Evolutionary conservation across 495 filamentous ascomycete genomes (phyloP).

Genomic region (Parathielavia hyrcaniae): DNA sequence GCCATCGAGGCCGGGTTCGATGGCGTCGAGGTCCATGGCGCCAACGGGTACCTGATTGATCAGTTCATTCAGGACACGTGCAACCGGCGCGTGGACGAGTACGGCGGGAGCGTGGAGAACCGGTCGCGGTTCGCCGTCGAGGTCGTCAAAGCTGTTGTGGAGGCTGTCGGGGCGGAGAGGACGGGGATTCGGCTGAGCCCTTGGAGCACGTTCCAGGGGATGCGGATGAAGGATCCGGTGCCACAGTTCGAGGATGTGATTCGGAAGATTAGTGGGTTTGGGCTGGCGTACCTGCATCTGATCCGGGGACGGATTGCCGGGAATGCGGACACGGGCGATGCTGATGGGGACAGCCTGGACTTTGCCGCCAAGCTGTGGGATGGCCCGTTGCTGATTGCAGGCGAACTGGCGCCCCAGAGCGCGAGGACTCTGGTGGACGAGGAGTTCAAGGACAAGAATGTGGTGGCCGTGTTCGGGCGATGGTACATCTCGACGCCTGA

Average conservation of each 20-base stretch:
- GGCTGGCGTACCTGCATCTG: constrained; percentile 61
- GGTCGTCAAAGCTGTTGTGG: constrained; percentile 54
- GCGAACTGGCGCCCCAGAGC: constrained; percentile 47
- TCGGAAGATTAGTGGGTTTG: constrained; percentile 45
- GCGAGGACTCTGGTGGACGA: constrained; percentile 50
- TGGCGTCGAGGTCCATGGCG: constrained; percentile 68
- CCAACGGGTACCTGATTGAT: constrained; percentile 70
- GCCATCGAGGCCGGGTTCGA: constrained; percentile 68
- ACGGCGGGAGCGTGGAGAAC: constrained; percentile 68
- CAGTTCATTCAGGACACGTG: constrained; percentile 61
- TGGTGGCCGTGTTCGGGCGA: constrained; percentile 54
- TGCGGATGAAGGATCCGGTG: constrained; percentile 58
- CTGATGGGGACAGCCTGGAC: constrained; percentile 44
- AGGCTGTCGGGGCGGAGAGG: constrained; percentile 57
- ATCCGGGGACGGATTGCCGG: constrained; percentile 50
- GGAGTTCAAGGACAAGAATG: constrained; percentile 48
- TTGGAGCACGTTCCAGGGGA: constrained; percentile 59
- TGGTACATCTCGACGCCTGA: constrained; percentile 68
- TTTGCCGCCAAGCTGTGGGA: constrained; percentile 48
- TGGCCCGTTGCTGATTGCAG: constrained; percentile 55
- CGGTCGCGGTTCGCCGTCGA: constrained; percentile 61
- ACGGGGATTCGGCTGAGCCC: constrained; percentile 61
- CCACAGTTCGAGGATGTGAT: constrained; percentile 58
- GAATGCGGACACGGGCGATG: constrained; percentile 33
- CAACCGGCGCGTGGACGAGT: constrained; percentile 60